Evolutionary conservation across 768 basidiomycete genomes (phyloP), one percentile per base, ranked within the genome.

Genomic region (Amanita rubescens): DNA sequence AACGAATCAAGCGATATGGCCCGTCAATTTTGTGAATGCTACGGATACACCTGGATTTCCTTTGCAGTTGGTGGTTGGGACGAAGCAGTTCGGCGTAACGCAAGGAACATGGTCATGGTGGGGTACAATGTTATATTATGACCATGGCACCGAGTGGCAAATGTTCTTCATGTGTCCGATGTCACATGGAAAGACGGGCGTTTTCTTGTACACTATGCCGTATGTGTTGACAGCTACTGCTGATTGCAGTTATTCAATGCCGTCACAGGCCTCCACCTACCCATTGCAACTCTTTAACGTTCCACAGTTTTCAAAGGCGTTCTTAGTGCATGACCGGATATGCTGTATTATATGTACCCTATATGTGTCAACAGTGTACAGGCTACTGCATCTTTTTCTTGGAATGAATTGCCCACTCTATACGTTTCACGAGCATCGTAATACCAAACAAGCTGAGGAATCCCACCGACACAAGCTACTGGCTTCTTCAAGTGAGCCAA

Each of bases 401-500:
- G 30, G 62, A 63, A 59, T 74, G 68, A 52, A 80, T 73, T 25
- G 75, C 72, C 49, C 78, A 65, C 59, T 79, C 70, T 33, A 80
- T 69, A 56, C 78, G 70, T 55, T 75, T 64, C 48, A 69, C 69
- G 54, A 75, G 58, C 49, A 75, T 65, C 9, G 72, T 71, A 52
- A 77, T 62, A 19, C 71, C 64, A 67, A 94, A 94, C 43, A 93
- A 55, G 41, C 75, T 72, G 50, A 88, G 69, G 67, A 87, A 81
- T 1, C 84, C 90, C 15, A 75, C 72, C 8, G 85, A 80, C 24
- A 94, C 90, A 10, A n/a, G 85, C 81, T 25, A 90, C 51, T 1
- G 91, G 90, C 69, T 98, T 98, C 68, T 84, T 86, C 55, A 96
- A 67, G 66, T 92, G 87, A n/a, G 91, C 85, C 38, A 77, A 73